Conservation (phyloP, 768 basidiomycete species). For the Suillus alpinus region DNA sequence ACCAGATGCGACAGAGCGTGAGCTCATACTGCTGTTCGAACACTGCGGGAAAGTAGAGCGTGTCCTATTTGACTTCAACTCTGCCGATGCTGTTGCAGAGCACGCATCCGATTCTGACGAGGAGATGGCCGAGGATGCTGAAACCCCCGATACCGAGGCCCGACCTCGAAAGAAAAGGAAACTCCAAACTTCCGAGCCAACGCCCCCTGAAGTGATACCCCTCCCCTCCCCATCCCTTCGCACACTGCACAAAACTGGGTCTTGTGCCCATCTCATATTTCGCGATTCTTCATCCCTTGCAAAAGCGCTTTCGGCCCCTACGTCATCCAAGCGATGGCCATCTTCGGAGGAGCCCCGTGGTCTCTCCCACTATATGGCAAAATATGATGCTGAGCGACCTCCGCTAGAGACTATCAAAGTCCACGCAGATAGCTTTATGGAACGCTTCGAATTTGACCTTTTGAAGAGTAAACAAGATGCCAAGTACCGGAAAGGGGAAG, state of each 20-base stretch:
- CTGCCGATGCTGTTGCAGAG: conserved; percentile 13
- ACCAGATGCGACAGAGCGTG: conserved; percentile 81
- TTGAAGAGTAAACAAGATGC: conserved; percentile 60
- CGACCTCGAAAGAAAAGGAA: conserved; percentile 34
- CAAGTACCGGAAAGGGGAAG: conserved; percentile 78
- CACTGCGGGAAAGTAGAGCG: conserved; percentile 73
- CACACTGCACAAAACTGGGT: conserved; percentile 57
- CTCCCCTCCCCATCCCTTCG: conserved; percentile 57
- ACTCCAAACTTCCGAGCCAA: conserved; percentile 14
- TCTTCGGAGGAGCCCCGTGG: conserved; percentile 62
- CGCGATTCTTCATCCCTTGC: conserved; percentile 72
- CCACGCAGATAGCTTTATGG: conserved; percentile 81
- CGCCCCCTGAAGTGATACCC: conserved; percentile 53
- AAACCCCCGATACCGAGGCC: conserved; percentile 3
- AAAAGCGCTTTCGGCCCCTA: conserved; percentile 54
- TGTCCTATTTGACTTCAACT: conserved; percentile 60
- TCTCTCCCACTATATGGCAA: conserved; percentile 64
- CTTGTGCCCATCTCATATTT: conserved; percentile 68
- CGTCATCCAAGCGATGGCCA: conserved; percentile 58
- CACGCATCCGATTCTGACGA: conserved; percentile 26
- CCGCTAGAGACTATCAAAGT: conserved; percentile 67
- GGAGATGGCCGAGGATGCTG: neutral
- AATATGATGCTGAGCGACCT: conserved; percentile 69
- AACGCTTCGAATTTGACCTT: conserved; percentile 62
- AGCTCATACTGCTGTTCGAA: conserved; percentile 76